phyloP scores from a whole-genome alignment of 441 rosid genomes.

The Cnidoscolus chayamansa region DNA sequence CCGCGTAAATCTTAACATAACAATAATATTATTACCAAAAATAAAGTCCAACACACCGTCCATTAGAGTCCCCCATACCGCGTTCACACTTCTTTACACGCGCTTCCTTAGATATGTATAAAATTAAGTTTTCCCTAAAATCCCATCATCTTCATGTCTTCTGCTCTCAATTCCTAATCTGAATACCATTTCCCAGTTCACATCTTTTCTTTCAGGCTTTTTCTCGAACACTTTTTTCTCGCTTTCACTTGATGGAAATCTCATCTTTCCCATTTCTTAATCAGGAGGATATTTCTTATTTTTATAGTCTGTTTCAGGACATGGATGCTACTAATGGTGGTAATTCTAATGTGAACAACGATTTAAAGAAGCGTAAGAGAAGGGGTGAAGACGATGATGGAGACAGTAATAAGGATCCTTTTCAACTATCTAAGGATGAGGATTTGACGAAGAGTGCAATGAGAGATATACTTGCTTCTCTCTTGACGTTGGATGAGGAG shows the following conservation, averaged over 20 bases:
- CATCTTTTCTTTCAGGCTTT: constrained; percentile 20
- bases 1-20: constrained; percentile 21
- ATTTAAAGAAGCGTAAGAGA: constrained; percentile 44
- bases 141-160: too few species aligned
- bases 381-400: constrained; percentile 35
- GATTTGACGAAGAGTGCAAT: constrained; percentile 29
- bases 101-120: constrained; percentile 19
- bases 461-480: constrained; percentile 54
- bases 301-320: constrained; percentile 45
- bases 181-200: constrained; percentile 18
- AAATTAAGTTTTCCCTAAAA: not conserved
- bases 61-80: not conserved
- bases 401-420: constrained; percentile 7
- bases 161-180: not conserved
- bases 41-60: constrained; percentile 24
- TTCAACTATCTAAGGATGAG: constrained; percentile 4
- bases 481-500: constrained; percentile 55
- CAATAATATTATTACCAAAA: not conserved
- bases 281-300: constrained; percentile 56
- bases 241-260: constrained; percentile 52
- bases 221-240: constrained; percentile 25
- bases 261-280: constrained; percentile 52
- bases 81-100: constrained; percentile 19
- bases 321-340: constrained; percentile 32
- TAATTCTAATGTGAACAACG: constrained; percentile 19